Conservation (phyloP, 345 rosid genomes). For the Euphorbia pulcherrima region DNA sequence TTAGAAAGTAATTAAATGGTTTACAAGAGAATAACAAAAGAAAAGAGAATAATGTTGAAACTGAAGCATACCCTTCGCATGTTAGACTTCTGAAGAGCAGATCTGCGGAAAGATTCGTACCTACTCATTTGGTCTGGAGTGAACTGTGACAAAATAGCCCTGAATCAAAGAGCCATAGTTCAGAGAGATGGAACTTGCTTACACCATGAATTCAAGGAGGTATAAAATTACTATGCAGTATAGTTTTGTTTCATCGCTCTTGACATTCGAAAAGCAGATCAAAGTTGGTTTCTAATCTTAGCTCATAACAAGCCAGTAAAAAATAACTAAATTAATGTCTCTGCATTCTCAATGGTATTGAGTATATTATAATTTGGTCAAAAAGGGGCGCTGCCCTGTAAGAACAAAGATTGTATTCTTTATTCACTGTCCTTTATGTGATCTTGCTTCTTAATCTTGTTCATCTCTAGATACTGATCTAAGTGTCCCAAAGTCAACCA, state of each 20-base stretch:
- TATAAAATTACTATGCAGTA: neutral
- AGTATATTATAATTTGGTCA: no score
- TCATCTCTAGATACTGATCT: no score
- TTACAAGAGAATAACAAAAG: conserved; percentile 1
- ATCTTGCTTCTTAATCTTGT: no score
- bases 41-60: neutral
- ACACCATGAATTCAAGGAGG: neutral
- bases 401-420: no score
- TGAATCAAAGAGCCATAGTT: conserved; percentile 20
- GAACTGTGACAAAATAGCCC: conserved; percentile 76
- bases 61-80: conserved; percentile 70
- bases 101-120: conserved; percentile 88
- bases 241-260: neutral
- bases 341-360: no score
- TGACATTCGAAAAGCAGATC: neutral
- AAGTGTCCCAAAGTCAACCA: no score
- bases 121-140: conserved; percentile 80
- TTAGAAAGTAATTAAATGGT: neutral
- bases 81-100: conserved; percentile 86
- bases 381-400: no score
- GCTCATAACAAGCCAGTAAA: no score
- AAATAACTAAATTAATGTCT: no score
- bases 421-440: no score
- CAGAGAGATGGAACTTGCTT: neutral
- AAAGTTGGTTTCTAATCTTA: neutral